A percentile compares a stretch with the other conserved stretches of the same genome.
Conservation (phyloP, 495 filamentous ascomycete genomes). For the Tuber brumale region DNA sequence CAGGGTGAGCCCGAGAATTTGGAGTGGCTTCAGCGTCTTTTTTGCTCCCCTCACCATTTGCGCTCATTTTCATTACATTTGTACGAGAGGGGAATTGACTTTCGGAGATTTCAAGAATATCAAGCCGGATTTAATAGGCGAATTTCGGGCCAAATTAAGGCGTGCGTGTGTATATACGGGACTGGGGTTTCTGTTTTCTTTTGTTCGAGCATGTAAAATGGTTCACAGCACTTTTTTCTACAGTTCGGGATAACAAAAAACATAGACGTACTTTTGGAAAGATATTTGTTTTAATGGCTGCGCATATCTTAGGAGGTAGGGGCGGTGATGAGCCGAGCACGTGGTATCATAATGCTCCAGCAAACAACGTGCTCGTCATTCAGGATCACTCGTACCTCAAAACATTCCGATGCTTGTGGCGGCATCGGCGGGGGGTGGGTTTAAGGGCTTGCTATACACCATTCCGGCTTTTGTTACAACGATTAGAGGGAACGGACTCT, state of each 20-base stretch:
- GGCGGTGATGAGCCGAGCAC: not conserved
- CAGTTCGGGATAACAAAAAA: not conserved
- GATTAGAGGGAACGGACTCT: not conserved
- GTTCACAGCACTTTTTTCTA: not conserved
- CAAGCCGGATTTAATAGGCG: not conserved
- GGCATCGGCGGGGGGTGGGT: not conserved
- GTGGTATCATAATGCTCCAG: not conserved
- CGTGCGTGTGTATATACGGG: not conserved
- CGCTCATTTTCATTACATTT: not conserved
- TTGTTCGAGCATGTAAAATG: slow-evolving; percentile 1
- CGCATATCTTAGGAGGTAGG: not conserved
- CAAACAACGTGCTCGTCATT: not conserved
- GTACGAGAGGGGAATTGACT: not conserved
- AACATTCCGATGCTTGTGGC: not conserved
- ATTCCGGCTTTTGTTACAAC: not conserved
- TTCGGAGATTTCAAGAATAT: not conserved
- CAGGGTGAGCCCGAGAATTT: slow-evolving; percentile 5
- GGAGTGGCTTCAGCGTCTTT: not conserved
- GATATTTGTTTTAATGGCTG: not conserved
- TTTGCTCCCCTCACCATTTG: not conserved
- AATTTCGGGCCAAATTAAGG: not conserved
- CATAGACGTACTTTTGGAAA: not conserved
- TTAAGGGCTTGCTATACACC: not conserved
- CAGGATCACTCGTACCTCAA: not conserved
- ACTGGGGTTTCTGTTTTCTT: not conserved